Conservation (phyloP, 2,329 filamentous ascomycete genomes). For the Calycina herbarum region DNA sequence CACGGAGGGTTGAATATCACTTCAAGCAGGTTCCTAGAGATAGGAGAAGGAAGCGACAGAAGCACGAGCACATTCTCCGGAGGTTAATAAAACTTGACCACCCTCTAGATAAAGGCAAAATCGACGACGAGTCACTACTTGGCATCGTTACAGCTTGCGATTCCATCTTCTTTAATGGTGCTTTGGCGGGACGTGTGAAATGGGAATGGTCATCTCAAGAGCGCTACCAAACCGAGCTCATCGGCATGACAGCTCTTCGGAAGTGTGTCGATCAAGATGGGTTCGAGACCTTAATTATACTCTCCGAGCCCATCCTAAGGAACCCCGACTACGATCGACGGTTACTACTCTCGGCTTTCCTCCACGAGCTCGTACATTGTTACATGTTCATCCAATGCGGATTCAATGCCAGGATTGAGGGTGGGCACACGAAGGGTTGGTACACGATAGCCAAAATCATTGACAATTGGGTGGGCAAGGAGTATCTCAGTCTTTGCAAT, state of each 20-base stretch:
- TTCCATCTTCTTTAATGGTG: constrained; percentile 61
- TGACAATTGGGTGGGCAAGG: constrained; percentile 44
- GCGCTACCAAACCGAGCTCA: constrained; percentile 55
- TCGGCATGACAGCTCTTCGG: constrained; percentile 63
- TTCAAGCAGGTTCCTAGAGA: constrained; percentile 23
- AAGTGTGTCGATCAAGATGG: constrained; percentile 42
- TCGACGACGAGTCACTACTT: constrained; percentile 58
- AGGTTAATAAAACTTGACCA: constrained; percentile 53
- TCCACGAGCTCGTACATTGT: constrained; percentile 68
- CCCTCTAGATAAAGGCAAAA: constrained; percentile 50
- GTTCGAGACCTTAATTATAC: constrained; percentile 62
- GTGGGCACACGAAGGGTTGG: constrained; percentile 63
- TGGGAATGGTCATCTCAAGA: constrained; percentile 61
- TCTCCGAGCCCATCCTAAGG: constrained; percentile 59
- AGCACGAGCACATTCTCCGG: constrained; percentile 56
- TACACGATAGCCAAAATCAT: constrained; percentile 58
- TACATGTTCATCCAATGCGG: constrained; percentile 65
- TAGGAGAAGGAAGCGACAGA: constrained; percentile 22
- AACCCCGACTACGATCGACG: constrained; percentile 53
- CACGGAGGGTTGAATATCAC: constrained; percentile 26
- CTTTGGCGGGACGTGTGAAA: constrained; percentile 55
- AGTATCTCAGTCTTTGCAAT: constrained; percentile 54
- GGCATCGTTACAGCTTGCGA: constrained; percentile 62
- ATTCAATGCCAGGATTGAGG: constrained; percentile 53
- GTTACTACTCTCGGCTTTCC: constrained; percentile 62